A percentile compares a stretch with the other conserved stretches of the same genome.
These are phyloP conservation scores for Geotrichum klebahnii DNA, from an alignment of 1,139 yeast species.

Conservation along the genomic window DNA sequence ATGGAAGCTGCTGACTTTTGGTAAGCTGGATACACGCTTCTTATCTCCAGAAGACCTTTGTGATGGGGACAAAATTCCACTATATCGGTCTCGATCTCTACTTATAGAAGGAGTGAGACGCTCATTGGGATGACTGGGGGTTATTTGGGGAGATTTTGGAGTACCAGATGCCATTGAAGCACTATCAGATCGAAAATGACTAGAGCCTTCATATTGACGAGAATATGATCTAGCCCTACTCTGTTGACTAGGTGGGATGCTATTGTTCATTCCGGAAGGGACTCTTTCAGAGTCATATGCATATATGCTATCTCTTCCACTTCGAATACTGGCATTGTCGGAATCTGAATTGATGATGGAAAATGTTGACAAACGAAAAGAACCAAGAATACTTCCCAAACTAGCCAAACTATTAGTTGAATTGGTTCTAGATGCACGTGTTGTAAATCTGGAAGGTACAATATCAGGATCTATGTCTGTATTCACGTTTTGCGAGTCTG, in stretches of 20 bases:
- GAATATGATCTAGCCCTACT: neutral
- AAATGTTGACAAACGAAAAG: constrained; percentile 32
- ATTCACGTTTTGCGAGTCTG: neutral
- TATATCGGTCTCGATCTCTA: constrained; percentile 17
- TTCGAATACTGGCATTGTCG: constrained; percentile 12
- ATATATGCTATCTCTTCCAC: constrained; percentile 8
- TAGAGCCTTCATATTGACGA: neutral
- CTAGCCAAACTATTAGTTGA: constrained; percentile 19
- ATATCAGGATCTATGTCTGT: neutral
- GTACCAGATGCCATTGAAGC: neutral
- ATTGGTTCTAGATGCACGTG: constrained; percentile 13
- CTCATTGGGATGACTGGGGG: neutral
- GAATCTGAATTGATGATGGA: constrained; percentile 22
- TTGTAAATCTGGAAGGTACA: neutral
- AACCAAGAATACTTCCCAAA: constrained; percentile 33
- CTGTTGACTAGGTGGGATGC: neutral
- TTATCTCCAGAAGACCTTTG: constrained; percentile 5
- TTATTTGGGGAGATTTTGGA: neutral
- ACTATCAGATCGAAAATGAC: constrained; percentile 6
- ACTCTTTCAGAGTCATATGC: neutral
- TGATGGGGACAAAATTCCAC: constrained; percentile 14
- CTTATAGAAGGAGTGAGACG: constrained; percentile 4
- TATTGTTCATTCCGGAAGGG: neutral
- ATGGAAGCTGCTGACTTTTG: neutral
- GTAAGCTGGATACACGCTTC: constrained; percentile 7